Percentiles rank a stretch among this genome's conserved stretches.
Conservation (phyloP, 108 stramenopile genomes). For the Seminavis robusta region DNA sequence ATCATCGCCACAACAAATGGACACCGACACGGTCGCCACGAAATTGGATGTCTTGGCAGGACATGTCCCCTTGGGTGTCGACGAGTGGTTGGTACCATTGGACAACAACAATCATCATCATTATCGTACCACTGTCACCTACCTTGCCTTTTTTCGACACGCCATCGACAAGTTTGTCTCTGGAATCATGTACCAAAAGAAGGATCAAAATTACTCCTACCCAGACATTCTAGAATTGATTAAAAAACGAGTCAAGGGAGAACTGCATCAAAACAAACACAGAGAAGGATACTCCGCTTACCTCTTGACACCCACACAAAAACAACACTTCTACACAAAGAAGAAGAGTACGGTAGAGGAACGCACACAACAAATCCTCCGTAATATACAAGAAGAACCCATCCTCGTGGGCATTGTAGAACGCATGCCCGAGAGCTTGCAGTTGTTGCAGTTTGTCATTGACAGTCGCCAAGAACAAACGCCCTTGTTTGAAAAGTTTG, state of each 20-base stretch:
- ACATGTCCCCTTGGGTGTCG: conserved; percentile 41
- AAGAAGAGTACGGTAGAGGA: conserved; percentile 12
- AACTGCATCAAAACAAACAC: conserved; percentile 13
- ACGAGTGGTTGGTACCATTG: no score
- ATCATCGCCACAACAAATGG: no score
- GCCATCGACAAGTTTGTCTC: conserved; percentile 40
- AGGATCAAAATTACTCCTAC: conserved; percentile 4
- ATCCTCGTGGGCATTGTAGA: conserved; percentile 51
- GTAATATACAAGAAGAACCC: conserved; percentile 45
- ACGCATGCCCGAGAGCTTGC: conserved; percentile 41
- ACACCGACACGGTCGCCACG: neutral
- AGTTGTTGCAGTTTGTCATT: conserved; percentile 32
- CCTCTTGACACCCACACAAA: conserved; percentile 45
- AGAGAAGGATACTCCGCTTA: conserved; percentile 26
- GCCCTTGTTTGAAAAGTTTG: conserved; percentile 23
- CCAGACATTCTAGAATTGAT: conserved; percentile 8
- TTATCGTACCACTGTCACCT: conserved; percentile 1
- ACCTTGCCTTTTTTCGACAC: conserved; percentile 47
- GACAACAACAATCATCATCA: neutral
- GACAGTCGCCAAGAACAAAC: conserved; percentile 11
- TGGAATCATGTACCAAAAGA: conserved; percentile 26
- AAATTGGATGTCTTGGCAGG: conserved; percentile 39
- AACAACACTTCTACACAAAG: conserved; percentile 6
- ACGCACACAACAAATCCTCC: conserved; percentile 12
- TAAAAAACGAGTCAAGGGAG: conserved; percentile 10